Conservation (phyloP, 2,329 filamentous ascomycete species). For the Cordyceps fumosorosea region DNA sequence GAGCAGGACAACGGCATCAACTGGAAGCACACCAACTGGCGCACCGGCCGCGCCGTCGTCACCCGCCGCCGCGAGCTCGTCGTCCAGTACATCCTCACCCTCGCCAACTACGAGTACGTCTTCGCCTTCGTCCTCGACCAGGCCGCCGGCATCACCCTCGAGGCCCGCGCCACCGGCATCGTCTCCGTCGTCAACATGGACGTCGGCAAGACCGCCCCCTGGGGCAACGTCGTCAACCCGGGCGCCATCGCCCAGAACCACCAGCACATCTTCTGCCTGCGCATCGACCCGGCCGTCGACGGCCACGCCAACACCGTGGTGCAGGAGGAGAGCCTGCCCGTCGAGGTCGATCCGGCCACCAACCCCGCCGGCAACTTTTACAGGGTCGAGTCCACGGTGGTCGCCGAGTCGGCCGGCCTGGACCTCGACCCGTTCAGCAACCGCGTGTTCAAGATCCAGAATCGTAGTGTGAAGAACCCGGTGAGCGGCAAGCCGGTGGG, state of each 20-base stretch:
- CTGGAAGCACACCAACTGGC: constrained; percentile 57
- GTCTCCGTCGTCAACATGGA: constrained; percentile 38
- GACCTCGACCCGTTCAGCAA: constrained; percentile 44
- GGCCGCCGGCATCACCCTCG: constrained; percentile 33
- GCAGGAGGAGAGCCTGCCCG: constrained; percentile 32
- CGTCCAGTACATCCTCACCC: constrained; percentile 54
- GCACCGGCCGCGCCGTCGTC: constrained; percentile 49
- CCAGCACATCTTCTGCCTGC: constrained; percentile 58
- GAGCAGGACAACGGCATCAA: constrained; percentile 43
- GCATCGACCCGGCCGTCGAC: constrained; percentile 57
- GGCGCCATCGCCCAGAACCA: constrained; percentile 59
- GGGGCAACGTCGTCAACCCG: constrained; percentile 53
- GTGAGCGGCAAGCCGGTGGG: constrained; percentile 39
- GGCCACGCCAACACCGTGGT: constrained; percentile 50
- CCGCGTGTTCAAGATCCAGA: constrained; percentile 44
- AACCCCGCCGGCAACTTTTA: constrained; percentile 46
- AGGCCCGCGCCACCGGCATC: constrained; percentile 36
- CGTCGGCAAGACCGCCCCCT: constrained; percentile 48
- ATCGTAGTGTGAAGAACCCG: constrained; percentile 34
- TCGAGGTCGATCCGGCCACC: constrained; percentile 32
- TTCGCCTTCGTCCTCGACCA: constrained; percentile 44
- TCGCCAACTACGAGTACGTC: constrained; percentile 55
- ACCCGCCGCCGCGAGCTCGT: constrained; percentile 50
- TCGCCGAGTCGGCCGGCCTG: constrained; percentile 39
- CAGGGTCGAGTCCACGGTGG: constrained; percentile 36